Evolutionary conservation across 805 yeast species (phyloP), one percentile per base, ranked within the genome.

Genomic region (Ogataea methanolica): DNA sequence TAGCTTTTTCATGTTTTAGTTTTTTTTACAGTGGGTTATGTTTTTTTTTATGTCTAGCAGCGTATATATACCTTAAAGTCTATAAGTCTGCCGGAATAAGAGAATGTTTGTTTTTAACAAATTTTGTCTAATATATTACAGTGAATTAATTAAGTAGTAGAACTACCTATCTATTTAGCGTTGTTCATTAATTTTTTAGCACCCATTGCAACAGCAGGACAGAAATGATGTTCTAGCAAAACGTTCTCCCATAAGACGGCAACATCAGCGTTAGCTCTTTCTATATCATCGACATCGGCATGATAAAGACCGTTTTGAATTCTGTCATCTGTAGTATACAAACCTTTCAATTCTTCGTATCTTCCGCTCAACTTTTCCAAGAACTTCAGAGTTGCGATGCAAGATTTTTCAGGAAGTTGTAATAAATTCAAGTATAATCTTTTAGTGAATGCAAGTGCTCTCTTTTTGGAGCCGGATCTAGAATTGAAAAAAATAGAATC

Each of bases 171-270:
- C 9, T 44, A 57, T 55, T 62, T 62, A n/a, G 61, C 56, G 51
- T 67, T 69, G 39, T 70, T 69, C 31, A 71, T 50, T 43, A 79
- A 48, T 5, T 74, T 54, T 50, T 66, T 73, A 2, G 74, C 78
- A 15, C 89, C 91, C 57, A 83, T 84, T 21, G 82, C 75, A n/a
- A 91, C 88, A 48, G 78, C 68, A 2, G 96, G 96, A 51, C 89
- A 79, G 62, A 88, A 94, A 66, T 94, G 98, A 52, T 82, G 79
- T 48, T 83, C 85, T 47, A 94, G 70, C 37, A 92, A 66, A 6
- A 83, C 83, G 44, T 82, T 80, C 61, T 94, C 99, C 96, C 96
- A 94, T 34, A 92, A 68, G 0, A 90, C 85, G 1, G 97, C 95
- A 16, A 92, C 94, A 39, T 85, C 92, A 2, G 96, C 78, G 60